These are phyloP conservation scores for Berberis thunbergii DNA, from an alignment of 164 flowering plant species.

Conservation along the genomic window DNA sequence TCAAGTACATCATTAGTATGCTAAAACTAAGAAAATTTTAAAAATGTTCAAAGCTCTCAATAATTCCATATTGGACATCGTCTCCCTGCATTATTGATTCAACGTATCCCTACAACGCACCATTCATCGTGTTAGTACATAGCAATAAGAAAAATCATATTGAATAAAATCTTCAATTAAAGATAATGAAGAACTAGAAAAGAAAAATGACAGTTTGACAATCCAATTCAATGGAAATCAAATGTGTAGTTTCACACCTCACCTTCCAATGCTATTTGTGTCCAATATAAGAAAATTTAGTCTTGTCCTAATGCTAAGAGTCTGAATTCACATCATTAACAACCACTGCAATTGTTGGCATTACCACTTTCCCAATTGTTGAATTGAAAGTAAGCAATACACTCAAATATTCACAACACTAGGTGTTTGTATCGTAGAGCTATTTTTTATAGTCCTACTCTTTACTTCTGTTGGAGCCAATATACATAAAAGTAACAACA, in stretches of 20 bases:
- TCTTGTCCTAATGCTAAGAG: constrained; percentile 32
- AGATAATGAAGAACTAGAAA: too few relatives aligned
- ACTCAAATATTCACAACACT: constrained; percentile 50
- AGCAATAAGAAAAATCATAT: too few relatives aligned
- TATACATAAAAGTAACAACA: constrained; percentile 13
- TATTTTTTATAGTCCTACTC: constrained; percentile 21
- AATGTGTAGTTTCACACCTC: constrained; percentile 4
- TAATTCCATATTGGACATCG: too few relatives aligned
- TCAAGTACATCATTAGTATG: too few relatives aligned
- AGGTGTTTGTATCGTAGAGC: constrained; percentile 26
- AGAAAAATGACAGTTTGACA: too few relatives aligned
- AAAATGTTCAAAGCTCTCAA: too few relatives aligned
- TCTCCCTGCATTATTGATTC: too few relatives aligned
- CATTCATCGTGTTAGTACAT: too few relatives aligned
- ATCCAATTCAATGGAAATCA: background rate
- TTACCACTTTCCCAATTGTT: constrained; percentile 51
- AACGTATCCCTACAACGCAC: too few relatives aligned
- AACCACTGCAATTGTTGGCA: constrained; percentile 56
- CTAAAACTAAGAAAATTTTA: too few relatives aligned
- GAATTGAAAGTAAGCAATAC: constrained; percentile 51
- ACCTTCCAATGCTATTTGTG: constrained; percentile 76
- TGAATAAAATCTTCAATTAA: too few relatives aligned
- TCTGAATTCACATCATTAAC: constrained; percentile 69
- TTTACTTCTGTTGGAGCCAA: constrained; percentile 19
- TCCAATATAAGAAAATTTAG: constrained; percentile 39